A percentile compares a stretch with the other conserved stretches of the same genome.
phyloP scores from a whole-genome alignment of 2,329 filamentous ascomycete genomes.

The Hypocreales sp. region DNA sequence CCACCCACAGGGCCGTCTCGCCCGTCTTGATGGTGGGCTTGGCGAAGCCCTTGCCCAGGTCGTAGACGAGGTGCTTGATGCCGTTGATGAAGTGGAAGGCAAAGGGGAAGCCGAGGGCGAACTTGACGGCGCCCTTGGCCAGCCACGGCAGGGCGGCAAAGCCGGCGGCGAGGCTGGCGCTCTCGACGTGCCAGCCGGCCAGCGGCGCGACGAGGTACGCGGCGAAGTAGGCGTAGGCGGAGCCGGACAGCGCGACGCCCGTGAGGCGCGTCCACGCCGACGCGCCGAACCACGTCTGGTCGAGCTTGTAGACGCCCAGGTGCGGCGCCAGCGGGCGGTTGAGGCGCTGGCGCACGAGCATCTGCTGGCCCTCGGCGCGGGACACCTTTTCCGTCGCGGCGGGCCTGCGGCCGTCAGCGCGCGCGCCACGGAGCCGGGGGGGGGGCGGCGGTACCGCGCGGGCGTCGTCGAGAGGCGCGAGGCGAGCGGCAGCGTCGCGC shows the following conservation, averaged over 20 bases:
- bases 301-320: conserved; percentile 69
- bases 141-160: conserved; percentile 43
- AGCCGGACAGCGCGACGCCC: conserved; percentile 55
- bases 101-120: conserved; percentile 42
- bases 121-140: conserved; percentile 42
- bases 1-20: conserved; percentile 33
- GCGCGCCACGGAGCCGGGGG: too few species aligned
- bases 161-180: conserved; percentile 41
- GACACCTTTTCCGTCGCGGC: conserved; percentile 43
- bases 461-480: conserved; percentile 1
- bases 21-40: conserved; percentile 28
- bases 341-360: conserved; percentile 71
- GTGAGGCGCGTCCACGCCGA: conserved; percentile 69
- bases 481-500: conserved; percentile 9
- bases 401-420: conserved; percentile 17
- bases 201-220: conserved; percentile 70
- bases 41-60: conserved; percentile 33
- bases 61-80: conserved; percentile 36
- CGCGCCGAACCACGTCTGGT: conserved; percentile 72
- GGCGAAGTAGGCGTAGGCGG: conserved; percentile 64
- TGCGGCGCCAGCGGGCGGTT: conserved; percentile 74
- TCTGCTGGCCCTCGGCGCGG: conserved; percentile 34
- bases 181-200: conserved; percentile 49
- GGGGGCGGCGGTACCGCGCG: neutral
- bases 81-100: conserved; percentile 42